These are phyloP conservation scores for Pyrenophora tritici-repentis DNA, from an alignment of 2,329 filamentous ascomycete genomes.

Conservation along the genomic window DNA sequence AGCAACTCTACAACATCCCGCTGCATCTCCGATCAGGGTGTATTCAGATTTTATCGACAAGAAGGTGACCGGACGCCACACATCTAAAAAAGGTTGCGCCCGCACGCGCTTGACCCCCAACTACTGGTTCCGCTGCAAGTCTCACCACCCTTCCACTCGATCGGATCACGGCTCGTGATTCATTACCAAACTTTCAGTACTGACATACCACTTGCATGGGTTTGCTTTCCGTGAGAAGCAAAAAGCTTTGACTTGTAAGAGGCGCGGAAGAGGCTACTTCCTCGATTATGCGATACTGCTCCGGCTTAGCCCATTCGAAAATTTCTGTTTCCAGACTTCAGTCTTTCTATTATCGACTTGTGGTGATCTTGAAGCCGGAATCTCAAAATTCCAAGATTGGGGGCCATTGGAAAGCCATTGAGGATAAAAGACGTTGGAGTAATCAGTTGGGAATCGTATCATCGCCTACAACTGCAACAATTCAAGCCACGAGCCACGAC, in stretches of 20 bases:
- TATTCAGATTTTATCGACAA: constrained; percentile 17
- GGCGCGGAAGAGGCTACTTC: constrained; percentile 24
- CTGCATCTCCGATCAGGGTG: constrained; percentile 23
- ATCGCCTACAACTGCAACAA: constrained; percentile 11
- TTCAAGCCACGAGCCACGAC: constrained; percentile 7
- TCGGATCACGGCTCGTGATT: constrained; percentile 18
- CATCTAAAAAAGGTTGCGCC: constrained; percentile 34
- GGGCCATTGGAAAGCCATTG: constrained; percentile 12
- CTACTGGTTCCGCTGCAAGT: constrained; percentile 25
- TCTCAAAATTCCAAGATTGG: constrained; percentile 12
- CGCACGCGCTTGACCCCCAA: constrained; percentile 20
- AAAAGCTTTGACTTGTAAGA: constrained; percentile 26
- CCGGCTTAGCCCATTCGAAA: constrained; percentile 28
- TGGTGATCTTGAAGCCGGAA: constrained; percentile 22
- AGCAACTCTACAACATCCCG: constrained; percentile 35
- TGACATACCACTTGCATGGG: constrained; percentile 8
- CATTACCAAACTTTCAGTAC: constrained; percentile 19
- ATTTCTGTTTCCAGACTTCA: constrained; percentile 26
- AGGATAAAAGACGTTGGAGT: constrained; percentile 32
- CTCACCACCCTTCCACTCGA: constrained; percentile 22
- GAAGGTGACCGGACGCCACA: constrained; percentile 31
- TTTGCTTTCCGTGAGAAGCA: constrained; percentile 14
- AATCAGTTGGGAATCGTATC: constrained; percentile 16
- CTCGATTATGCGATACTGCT: constrained; percentile 34
- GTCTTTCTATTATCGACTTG: constrained; percentile 28